Percentiles rank a stretch among this genome's conserved stretches.
These are phyloP conservation scores for Candida railenensis DNA, from an alignment of 805 yeast species.

Conservation along the genomic window DNA sequence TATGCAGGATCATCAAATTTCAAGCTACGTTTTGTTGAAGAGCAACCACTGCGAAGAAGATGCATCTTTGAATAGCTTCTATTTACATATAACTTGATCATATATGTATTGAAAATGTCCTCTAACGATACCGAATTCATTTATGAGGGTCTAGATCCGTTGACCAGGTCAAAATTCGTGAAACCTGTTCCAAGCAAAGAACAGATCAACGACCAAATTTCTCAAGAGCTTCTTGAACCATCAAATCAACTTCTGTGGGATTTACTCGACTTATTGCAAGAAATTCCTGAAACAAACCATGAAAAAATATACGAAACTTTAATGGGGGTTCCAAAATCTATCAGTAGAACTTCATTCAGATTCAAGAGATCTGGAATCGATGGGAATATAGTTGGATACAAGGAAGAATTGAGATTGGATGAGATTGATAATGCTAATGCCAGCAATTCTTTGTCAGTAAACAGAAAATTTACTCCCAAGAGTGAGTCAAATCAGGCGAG, in stretches of 20 bases:
- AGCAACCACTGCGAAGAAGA: too few species aligned
- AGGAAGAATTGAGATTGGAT: slow-evolving; percentile 49
- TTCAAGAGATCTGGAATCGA: slow-evolving; percentile 74
- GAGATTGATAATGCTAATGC: slow-evolving; percentile 58
- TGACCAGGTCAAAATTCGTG: not conserved
- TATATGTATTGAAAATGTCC: too few species aligned
- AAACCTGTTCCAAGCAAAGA: not conserved
- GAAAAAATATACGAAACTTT: slow-evolving; percentile 45
- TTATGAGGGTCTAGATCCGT: slow-evolving; percentile 7
- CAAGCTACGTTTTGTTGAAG: too few species aligned
- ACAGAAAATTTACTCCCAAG: slow-evolving; percentile 63
- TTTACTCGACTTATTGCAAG: slow-evolving; percentile 67
- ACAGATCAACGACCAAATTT: slow-evolving; percentile 10
- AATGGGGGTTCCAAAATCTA: slow-evolving; percentile 56
- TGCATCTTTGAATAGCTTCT: too few species aligned
- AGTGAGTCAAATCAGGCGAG: slow-evolving; percentile 60
- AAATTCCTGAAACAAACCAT: slow-evolving; percentile 43
- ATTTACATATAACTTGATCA: too few species aligned
- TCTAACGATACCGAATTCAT: not conserved
- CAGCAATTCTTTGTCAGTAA: slow-evolving; percentile 69
- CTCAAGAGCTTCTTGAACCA: slow-evolving; percentile 58
- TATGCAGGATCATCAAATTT: too few species aligned
- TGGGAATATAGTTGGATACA: slow-evolving; percentile 62
- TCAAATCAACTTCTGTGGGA: slow-evolving; percentile 64
- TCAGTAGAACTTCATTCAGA: slow-evolving; percentile 62